These are phyloP conservation scores for Helichrysum umbraculigerum DNA, from an alignment of 129 eudicot species.

Conservation along the genomic window DNA sequence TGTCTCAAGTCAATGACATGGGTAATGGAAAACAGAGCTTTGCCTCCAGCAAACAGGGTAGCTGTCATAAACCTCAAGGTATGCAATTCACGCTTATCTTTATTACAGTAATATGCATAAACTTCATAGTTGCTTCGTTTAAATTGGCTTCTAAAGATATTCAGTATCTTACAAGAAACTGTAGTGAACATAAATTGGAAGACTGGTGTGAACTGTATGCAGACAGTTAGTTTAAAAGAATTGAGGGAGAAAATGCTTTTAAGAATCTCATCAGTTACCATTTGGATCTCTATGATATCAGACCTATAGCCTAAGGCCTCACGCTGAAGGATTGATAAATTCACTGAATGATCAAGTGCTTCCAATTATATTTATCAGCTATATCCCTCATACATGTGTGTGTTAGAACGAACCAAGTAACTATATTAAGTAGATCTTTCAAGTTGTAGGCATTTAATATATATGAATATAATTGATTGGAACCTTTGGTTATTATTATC, in stretches of 20 bases:
- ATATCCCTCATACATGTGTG: neutral
- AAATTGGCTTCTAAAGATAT: neutral
- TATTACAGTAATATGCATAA: neutral
- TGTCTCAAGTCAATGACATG: constrained; percentile 98
- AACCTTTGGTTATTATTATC: constrained; percentile 13
- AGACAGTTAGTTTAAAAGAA: neutral
- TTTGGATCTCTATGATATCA: neutral
- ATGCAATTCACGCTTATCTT: constrained; percentile 19
- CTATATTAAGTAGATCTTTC: constrained; percentile 3
- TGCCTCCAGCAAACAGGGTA: constrained; percentile 71
- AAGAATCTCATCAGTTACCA: constrained; percentile 14
- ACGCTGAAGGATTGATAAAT: neutral
- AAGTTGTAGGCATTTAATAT: constrained; percentile 17
- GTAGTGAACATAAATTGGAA: neutral
- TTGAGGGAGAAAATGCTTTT: constrained; percentile 13
- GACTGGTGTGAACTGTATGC: constrained; percentile 13
- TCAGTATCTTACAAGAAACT: neutral
- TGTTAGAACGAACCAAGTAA: neutral
- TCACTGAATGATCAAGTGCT: neutral
- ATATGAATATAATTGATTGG: neutral
- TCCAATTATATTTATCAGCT: neutral
- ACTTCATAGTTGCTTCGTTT: constrained; percentile 12
- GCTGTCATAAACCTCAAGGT: constrained; percentile 91
- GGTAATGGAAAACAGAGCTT: constrained; percentile 85
- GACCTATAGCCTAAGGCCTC: neutral